Evolutionary conservation across 805 yeast genomes (phyloP), one percentile per base, ranked within the genome.

Genomic region (Barnettozyma californica): DNA sequence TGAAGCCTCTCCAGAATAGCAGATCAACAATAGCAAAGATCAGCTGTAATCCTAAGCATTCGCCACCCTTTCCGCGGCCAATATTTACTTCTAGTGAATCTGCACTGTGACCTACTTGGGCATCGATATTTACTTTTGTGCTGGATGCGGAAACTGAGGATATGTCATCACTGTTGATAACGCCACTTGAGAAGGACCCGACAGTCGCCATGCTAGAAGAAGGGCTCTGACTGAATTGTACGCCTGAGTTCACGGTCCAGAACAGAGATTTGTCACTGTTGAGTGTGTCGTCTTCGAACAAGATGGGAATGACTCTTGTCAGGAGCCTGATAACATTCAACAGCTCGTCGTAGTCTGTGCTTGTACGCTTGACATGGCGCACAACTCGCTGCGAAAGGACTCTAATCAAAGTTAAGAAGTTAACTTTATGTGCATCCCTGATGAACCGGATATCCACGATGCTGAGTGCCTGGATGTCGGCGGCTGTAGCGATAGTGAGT

Each of bases 261-360:
- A 47, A 47, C 6, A 47, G 39, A 1, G 47, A 9, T 13, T 16
- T 40, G 7, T 43, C 36, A 27, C 36, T 29, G 2, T 16, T 23
- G n/a, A 35, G 23, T 8, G 21, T 18, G 14, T 25, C 29, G 33
- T 59, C 66, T 42, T 90, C 96, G 58, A 76, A 86, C 7, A 84
- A 60, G 42, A 79, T 75, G 0, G 97, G 97, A 19, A 86, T 53
- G 4, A 86, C 46, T 51, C 80, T 76, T 3, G 87, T 78, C 37
- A 91, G 64, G 5, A 85, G 63, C 34, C 96, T 73, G 7, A 84
- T 56, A 56, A 88, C 81, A 50, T 80, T 83, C 42, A 85, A 65
- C 10, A 82, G 58, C 52, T 78, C 21, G 18, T 10, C 3, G 9
- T 40, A n/a, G 18, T 40, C 19, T 16, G 35, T 23, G 19, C 40